A percentile compares a stretch with the other conserved stretches of the same genome.
Evolutionary conservation across 2,329 filamentous ascomycete genomes (phyloP).

Genomic region (Ophiognomonia clavigignenti-juglandacearum): DNA sequence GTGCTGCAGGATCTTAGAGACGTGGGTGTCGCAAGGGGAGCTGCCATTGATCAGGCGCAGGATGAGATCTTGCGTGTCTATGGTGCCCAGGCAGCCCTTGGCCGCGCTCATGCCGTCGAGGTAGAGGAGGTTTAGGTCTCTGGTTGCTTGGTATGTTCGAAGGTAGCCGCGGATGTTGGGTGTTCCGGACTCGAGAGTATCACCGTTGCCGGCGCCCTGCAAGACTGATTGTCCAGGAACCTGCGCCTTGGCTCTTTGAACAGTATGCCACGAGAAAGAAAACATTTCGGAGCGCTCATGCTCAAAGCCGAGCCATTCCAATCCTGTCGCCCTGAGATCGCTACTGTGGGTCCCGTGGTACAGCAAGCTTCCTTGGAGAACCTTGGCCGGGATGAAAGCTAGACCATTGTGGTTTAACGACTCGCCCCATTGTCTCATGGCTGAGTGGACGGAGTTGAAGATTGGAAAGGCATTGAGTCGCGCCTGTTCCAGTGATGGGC

Average conservation of each 20-base stretch:
- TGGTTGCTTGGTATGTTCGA: conserved; percentile 58
- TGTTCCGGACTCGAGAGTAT: background rate
- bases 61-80: conserved; percentile 62
- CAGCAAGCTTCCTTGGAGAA: conserved; percentile 48
- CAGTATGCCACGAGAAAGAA: conserved; percentile 24
- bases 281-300: conserved; percentile 57
- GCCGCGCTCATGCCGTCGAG: conserved; percentile 66
- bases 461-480: background rate
- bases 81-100: conserved; percentile 59
- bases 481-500: background rate
- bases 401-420: conserved; percentile 60
- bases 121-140: conserved; percentile 57
- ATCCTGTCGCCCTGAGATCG: conserved; percentile 38
- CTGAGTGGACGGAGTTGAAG: background rate
- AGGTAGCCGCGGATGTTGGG: conserved; percentile 46
- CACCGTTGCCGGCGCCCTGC: background rate
- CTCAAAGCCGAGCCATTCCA: conserved; percentile 59
- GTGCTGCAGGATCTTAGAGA: background rate
- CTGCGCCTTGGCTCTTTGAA: background rate
- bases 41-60: conserved; percentile 27
- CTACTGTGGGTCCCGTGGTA: conserved; percentile 47
- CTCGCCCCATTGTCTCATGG: conserved; percentile 46
- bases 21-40: conserved; percentile 6
- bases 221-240: background rate
- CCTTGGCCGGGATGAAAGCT: conserved; percentile 51